Base-by-base conservation (phyloP, 1,284 basidiomycete species). In the Mycosarcoma maydis region DNA sequence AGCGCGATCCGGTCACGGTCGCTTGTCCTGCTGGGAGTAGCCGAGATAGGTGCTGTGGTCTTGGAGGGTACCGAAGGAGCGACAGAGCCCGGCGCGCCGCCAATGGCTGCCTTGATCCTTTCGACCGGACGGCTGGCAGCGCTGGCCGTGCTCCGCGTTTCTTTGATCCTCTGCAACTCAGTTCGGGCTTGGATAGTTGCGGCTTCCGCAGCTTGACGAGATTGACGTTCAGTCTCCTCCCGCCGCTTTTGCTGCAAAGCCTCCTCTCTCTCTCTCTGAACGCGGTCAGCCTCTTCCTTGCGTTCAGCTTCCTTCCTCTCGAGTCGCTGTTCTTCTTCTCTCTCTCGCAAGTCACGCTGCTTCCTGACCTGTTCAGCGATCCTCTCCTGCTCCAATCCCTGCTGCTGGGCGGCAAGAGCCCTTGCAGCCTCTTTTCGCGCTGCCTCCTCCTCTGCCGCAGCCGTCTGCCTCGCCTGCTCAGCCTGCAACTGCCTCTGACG, bases 1-100 rank as follows among this genome's bases (percentile, higher is more conserved):
- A 76, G 66, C 38, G 51, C 49, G 10, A 67, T 26, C 5, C 65
- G 65, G 19, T 68, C 69, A 16, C 47, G 55, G 24, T 47, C 60
- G 42, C 45, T 60, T 14, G 56, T 64, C 26, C 23, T 39, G 56
- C 55, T 36, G 5, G 60, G 62, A 13, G 46, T 24, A 37, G 50
- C 41, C 24, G 58, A 54, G 13, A 29, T 33, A 0, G 50, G 50
- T 19, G 39, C 42, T 8, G 47, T 51, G 20, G 52, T 59, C 43
- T 66, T 66, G 33, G 62, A 66, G 2, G 61, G 54, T 5, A 65
- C 54, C 7, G 54, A 65, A 20, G 52, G 53, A 4, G 57, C 53
- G n/a, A 54, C 51, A 29, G 48, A 54, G 45, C 41, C 51, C 3
- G 50, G 14, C 19, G 47, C 37, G 4, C 33, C 20, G 22, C 33